Conservation (phyloP, 495 filamentous ascomycete species). For the Tetracladium setigerum region DNA sequence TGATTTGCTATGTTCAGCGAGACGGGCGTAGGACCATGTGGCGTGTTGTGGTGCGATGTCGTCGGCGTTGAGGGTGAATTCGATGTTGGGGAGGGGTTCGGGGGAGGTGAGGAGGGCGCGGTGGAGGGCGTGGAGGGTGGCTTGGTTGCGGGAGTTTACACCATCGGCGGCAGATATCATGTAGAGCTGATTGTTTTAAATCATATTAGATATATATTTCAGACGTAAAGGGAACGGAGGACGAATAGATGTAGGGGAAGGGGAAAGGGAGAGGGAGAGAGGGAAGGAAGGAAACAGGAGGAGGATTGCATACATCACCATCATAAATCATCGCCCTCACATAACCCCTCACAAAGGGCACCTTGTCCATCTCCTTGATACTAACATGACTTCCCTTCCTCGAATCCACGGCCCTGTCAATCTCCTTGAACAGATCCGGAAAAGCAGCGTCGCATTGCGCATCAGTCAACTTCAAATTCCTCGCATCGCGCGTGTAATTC, state of each 20-base stretch:
- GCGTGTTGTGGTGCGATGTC: slow-evolving; percentile 36
- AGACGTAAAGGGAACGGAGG: no score
- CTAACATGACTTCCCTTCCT: slow-evolving; percentile 17
- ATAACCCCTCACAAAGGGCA: slow-evolving; percentile 28
- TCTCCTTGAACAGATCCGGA: slow-evolving; percentile 38
- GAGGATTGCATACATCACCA: slow-evolving; percentile 26
- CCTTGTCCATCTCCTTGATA: slow-evolving; percentile 26
- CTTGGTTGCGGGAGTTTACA: background rate
- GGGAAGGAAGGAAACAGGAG: background rate
- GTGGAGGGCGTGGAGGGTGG: slow-evolving; percentile 11
- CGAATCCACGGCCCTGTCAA: slow-evolving; percentile 23
- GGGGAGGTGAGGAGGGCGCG: slow-evolving; percentile 33
- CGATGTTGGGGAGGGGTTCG: slow-evolving; percentile 44
- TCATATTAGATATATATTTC: background rate
- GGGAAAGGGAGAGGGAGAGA: no score
- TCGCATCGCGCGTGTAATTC: no score
- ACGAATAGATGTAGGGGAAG: no score
- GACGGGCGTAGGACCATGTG: slow-evolving; percentile 45
- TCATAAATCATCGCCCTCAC: slow-evolving; percentile 32
- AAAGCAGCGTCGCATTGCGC: slow-evolving; percentile 35
- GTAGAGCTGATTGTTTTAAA: background rate
- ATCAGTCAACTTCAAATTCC: slow-evolving; percentile 28
- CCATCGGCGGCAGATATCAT: background rate
- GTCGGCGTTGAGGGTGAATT: slow-evolving; percentile 53
- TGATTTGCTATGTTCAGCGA: slow-evolving; percentile 30